Conservation (phyloP, 2,329 filamentous ascomycete species). For the Nothopassalora personata region DNA sequence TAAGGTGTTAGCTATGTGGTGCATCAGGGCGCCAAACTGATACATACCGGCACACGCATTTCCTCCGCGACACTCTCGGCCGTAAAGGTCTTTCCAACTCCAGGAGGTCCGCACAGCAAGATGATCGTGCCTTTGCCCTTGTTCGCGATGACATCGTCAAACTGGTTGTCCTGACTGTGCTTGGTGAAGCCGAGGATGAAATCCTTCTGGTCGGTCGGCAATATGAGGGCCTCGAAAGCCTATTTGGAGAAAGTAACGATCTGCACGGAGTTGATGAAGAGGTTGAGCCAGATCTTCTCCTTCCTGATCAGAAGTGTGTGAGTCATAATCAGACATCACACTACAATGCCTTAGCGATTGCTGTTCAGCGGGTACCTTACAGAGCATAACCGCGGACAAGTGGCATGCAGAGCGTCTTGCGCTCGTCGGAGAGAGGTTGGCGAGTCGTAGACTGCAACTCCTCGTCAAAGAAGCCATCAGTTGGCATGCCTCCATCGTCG, state of each 20-base stretch:
- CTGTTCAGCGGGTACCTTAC: background rate
- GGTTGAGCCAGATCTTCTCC: background rate
- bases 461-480: slow-evolving; percentile 31
- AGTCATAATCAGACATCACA: too few species aligned
- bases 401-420: slow-evolving; percentile 33
- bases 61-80: slow-evolving; percentile 48
- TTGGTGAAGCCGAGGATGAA: slow-evolving; percentile 46
- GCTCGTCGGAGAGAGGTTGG: slow-evolving; percentile 24
- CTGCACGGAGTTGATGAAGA: background rate
- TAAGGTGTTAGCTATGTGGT: background rate
- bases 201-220: slow-evolving; percentile 44
- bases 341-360: too few species aligned
- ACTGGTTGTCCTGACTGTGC: slow-evolving; percentile 34
- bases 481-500: slow-evolving; percentile 30
- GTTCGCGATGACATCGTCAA: slow-evolving; percentile 49
- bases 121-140: slow-evolving; percentile 50
- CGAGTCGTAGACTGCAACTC: slow-evolving; percentile 21
- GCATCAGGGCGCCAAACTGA: background rate
- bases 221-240: slow-evolving; percentile 46
- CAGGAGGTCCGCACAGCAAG: slow-evolving; percentile 44
- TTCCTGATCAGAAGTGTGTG: background rate
- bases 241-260: slow-evolving; percentile 40
- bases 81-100: slow-evolving; percentile 52
- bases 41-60: slow-evolving; percentile 40
- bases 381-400: slow-evolving; percentile 32